Percentiles rank a stretch among this genome's conserved stretches.
Evolutionary conservation across 1,284 basidiomycete genomes (phyloP).

Genomic region (Rhodotorula mucilaginosa): DNA sequence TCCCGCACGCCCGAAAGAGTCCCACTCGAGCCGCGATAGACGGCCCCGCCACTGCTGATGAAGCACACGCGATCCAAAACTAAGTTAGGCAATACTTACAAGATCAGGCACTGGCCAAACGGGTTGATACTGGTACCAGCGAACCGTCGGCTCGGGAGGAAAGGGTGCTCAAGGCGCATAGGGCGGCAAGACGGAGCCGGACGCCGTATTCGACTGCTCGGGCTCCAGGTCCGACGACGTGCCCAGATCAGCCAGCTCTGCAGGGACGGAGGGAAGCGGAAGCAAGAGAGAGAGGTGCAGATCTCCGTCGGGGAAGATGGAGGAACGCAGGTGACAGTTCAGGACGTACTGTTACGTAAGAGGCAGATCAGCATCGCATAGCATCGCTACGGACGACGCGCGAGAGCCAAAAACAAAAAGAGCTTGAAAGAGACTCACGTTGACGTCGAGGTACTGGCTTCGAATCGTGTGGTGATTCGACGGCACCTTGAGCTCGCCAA

Average conservation of each 20-base stretch:
- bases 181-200: not conserved
- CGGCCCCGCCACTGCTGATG: too few relatives aligned
- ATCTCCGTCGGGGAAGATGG: constrained; percentile 5
- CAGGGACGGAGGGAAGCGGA: constrained; percentile 22
- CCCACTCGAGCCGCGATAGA: too few relatives aligned
- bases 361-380: too few relatives aligned
- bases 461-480: constrained; percentile 12
- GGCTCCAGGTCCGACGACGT: too few relatives aligned
- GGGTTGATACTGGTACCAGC: too few relatives aligned
- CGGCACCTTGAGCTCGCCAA: constrained; percentile 8
- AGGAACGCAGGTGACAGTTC: constrained; percentile 18
- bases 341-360: constrained; percentile 13
- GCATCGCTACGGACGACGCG: rapidly evolving
- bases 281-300: constrained; percentile 14
- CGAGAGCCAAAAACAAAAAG: not conserved
- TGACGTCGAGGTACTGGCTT: constrained; percentile 9
- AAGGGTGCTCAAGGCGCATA: not conserved
- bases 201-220: not conserved
- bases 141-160: too few relatives aligned
- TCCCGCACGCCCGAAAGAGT: too few relatives aligned
- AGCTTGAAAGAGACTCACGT: not conserved
- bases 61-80: too few relatives aligned
- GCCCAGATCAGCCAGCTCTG: not conserved
- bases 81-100: too few relatives aligned
- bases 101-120: too few relatives aligned